phyloP scores from a whole-genome alignment of 2,329 filamentous ascomycete genomes.

The Lasiodiplodia sp. region DNA sequence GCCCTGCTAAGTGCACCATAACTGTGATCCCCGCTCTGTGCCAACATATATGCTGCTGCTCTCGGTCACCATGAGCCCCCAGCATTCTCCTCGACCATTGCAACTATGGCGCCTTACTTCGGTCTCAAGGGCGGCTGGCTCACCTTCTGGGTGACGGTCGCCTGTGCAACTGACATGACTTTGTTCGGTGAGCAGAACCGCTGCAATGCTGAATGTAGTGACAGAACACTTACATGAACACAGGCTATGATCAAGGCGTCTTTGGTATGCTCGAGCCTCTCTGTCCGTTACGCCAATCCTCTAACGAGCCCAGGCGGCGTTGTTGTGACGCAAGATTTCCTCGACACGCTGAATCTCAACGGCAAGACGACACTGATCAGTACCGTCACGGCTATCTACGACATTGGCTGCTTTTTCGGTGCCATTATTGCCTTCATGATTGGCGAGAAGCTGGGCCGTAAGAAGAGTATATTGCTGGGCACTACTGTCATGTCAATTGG shows the following conservation, averaged over 20 bases:
- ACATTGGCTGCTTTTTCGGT: slow-evolving; percentile 67
- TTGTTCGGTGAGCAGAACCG: slow-evolving; percentile 44
- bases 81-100: neutral
- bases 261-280: slow-evolving; percentile 47
- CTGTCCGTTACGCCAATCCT: neutral
- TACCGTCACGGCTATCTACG: slow-evolving; percentile 66
- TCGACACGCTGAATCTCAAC: slow-evolving; percentile 55
- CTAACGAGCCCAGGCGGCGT: slow-evolving; percentile 54
- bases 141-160: slow-evolving; percentile 63
- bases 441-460: slow-evolving; percentile 58
- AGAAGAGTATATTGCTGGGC: slow-evolving; percentile 57
- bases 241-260: slow-evolving; percentile 59
- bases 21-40: slow-evolving; percentile 10
- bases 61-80: neutral
- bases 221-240: neutral
- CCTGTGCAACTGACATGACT: slow-evolving; percentile 59
- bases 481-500: slow-evolving; percentile 58
- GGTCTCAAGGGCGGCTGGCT: slow-evolving; percentile 63
- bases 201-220: slow-evolving; percentile 36
- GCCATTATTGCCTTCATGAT: slow-evolving; percentile 58
- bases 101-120: slow-evolving; percentile 54
- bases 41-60: slow-evolving; percentile 5
- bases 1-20: neutral
- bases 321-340: slow-evolving; percentile 61
- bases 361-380: slow-evolving; percentile 50